These are phyloP conservation scores for Aspergillus versicolor DNA, from an alignment of 2,329 filamentous ascomycete species.

Conservation along the genomic window DNA sequence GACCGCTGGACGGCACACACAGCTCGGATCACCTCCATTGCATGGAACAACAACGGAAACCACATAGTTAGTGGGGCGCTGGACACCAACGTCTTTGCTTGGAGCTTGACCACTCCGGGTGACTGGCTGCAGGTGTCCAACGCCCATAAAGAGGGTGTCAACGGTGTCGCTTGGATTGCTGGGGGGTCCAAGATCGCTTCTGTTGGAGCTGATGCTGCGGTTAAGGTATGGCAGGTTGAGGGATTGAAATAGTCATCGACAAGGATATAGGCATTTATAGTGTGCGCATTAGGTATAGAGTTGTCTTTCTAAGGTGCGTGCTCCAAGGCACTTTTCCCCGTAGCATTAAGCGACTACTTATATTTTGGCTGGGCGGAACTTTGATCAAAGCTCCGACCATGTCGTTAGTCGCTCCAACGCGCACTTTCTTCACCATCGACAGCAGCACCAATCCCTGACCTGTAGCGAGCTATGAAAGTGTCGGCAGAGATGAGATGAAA, in stretches of 20 bases:
- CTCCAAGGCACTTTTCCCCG: neutral
- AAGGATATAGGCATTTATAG: neutral
- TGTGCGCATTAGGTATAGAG: neutral
- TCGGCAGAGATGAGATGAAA: slow-evolving; percentile 22
- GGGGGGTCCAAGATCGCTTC: slow-evolving; percentile 69
- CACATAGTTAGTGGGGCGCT: slow-evolving; percentile 81
- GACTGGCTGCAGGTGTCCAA: slow-evolving; percentile 80
- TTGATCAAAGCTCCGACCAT: slow-evolving; percentile 2
- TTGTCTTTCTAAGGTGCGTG: slow-evolving; percentile 2
- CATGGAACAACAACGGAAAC: slow-evolving; percentile 76
- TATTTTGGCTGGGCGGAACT: neutral
- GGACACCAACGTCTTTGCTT: slow-evolving; percentile 90
- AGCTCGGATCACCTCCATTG: slow-evolving; percentile 63
- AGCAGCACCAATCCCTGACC: neutral
- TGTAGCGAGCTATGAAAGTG: neutral
- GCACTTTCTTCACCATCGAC: neutral
- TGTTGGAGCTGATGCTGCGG: slow-evolving; percentile 79
- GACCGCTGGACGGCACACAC: slow-evolving; percentile 76
- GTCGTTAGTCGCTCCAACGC: neutral
- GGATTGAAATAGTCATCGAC: slow-evolving; percentile 42
- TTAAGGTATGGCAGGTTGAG: slow-evolving; percentile 81
- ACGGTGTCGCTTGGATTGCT: slow-evolving; percentile 77
- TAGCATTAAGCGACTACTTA: neutral
- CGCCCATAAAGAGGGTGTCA: slow-evolving; percentile 94
- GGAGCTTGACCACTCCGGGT: slow-evolving; percentile 81